A percentile compares a stretch with the other conserved stretches of the same genome.
Evolutionary conservation across 2,329 filamentous ascomycete species (phyloP).

Genomic region (Beauveria rudraprayagi): DNA sequence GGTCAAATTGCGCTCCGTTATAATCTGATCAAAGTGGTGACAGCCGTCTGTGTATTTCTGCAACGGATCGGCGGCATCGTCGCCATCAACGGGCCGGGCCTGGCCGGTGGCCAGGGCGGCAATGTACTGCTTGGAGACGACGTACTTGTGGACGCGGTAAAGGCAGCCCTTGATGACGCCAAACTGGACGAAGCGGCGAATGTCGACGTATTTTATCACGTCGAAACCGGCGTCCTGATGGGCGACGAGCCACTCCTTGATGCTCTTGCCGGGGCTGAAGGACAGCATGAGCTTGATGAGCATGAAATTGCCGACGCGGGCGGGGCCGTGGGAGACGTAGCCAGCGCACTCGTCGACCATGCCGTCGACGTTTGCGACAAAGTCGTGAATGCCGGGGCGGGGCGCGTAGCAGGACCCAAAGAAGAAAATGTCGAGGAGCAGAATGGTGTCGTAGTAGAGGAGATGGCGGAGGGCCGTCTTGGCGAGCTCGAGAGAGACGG

Average conservation of each 20-base stretch:
- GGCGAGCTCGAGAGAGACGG: conserved; percentile 79
- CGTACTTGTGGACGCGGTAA: conserved; percentile 88
- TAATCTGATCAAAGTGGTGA: conserved; percentile 75
- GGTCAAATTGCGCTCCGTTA: conserved; percentile 63
- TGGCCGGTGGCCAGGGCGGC: conserved; percentile 47
- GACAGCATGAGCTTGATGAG: conserved; percentile 78
- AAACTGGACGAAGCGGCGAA: conserved; percentile 88
- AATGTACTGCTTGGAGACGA: conserved; percentile 59
- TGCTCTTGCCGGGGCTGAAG: conserved; percentile 74
- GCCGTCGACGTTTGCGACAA: conserved; percentile 63
- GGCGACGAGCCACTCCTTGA: conserved; percentile 77
- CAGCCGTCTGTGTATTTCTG: conserved; percentile 65
- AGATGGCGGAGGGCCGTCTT: conserved; percentile 82
- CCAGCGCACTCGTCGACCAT: conserved; percentile 81
- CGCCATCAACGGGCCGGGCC: conserved; percentile 28
- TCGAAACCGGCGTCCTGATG: conserved; percentile 59
- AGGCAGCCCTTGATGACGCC: conserved; percentile 92
- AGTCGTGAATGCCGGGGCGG: conserved; percentile 66
- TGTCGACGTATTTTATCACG: conserved; percentile 69
- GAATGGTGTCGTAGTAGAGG: conserved; percentile 83
- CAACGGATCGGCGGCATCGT: conserved; percentile 39
- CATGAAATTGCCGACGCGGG: conserved; percentile 47
- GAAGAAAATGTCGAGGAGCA: conserved; percentile 91
- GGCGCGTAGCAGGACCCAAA: conserved; percentile 87
- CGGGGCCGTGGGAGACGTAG: conserved; percentile 59